Evolutionary conservation across 2,329 filamentous ascomycete genomes (phyloP).

Genomic region (Phaeophleospora eucalypticola): DNA sequence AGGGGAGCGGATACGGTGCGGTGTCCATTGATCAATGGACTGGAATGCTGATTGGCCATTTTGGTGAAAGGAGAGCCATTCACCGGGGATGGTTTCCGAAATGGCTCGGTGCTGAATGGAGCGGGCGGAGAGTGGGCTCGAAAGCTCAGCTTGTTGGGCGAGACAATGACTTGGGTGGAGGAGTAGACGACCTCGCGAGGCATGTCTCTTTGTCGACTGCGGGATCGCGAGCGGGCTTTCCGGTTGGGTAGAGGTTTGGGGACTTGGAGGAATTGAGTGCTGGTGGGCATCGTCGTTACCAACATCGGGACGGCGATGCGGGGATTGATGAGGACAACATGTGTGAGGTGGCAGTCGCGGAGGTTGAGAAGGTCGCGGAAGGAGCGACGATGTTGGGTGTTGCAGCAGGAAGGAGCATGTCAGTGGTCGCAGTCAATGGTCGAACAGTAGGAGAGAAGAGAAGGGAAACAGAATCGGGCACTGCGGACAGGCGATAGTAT

Average conservation of each 20-base stretch:
- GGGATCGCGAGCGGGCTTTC: constrained; percentile 31
- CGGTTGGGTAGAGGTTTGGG: constrained; percentile 33
- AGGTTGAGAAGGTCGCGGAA: constrained; percentile 1
- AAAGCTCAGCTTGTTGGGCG: constrained; percentile 24
- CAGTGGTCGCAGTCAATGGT: background rate
- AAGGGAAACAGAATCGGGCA: background rate
- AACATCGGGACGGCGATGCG: constrained; percentile 12
- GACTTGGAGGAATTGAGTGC: constrained; percentile 35
- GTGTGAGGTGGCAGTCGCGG: background rate
- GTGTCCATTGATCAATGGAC: constrained; percentile 14
- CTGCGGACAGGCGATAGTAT: constrained; percentile 9
- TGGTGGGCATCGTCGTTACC: constrained; percentile 16
- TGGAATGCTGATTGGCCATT: constrained; percentile 9
- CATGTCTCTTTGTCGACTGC: constrained; percentile 24
- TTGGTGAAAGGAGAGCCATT: constrained; percentile 15
- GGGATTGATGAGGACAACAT: background rate
- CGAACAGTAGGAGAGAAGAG: background rate
- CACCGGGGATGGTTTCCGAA: constrained; percentile 7
- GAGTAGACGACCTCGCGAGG: constrained; percentile 22
- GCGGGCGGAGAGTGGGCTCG: constrained; percentile 16
- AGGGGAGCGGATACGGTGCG: constrained; percentile 9
- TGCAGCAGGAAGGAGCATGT: background rate
- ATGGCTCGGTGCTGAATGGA: constrained; percentile 20
- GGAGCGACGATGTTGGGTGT: background rate
- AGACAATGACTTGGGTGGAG: constrained; percentile 22